phyloP scores from a whole-genome alignment of 2,329 filamentous ascomycete species.

The Ceratocystis lukuohia region DNA sequence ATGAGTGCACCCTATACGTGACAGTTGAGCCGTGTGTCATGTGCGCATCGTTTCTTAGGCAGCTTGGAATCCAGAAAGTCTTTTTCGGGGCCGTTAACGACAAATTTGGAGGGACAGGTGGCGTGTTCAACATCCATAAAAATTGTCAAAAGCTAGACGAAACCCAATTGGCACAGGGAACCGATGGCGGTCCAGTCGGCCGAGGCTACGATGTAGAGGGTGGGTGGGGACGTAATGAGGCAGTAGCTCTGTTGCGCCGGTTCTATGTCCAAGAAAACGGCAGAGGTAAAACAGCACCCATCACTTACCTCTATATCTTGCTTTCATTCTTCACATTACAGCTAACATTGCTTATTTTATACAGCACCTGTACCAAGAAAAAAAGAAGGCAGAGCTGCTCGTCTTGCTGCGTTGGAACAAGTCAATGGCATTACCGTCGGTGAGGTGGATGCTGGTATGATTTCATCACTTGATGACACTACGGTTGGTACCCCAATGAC shows the following conservation, averaged over 20 bases:
- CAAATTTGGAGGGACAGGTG: slow-evolving; percentile 90
- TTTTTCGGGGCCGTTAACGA: slow-evolving; percentile 95
- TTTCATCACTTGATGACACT: slow-evolving; percentile 15
- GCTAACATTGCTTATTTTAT: neutral
- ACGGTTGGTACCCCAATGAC: neutral
- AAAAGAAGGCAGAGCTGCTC: slow-evolving; percentile 20
- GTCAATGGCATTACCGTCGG: slow-evolving; percentile 19
- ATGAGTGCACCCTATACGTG: slow-evolving; percentile 71
- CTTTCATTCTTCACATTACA: neutral
- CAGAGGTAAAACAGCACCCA: slow-evolving; percentile 46
- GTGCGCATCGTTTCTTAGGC: slow-evolving; percentile 85
- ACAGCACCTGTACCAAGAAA: slow-evolving; percentile 20
- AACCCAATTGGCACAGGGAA: slow-evolving; percentile 21
- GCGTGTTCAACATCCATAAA: slow-evolving; percentile 71
- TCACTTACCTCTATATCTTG: neutral
- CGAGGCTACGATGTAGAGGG: slow-evolving; percentile 69
- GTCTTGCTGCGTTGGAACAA: slow-evolving; percentile 19
- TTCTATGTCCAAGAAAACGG: slow-evolving; percentile 99
- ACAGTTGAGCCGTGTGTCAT: slow-evolving; percentile 98
- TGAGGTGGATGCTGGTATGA: slow-evolving; percentile 18
- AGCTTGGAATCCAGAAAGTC: slow-evolving; percentile 75
- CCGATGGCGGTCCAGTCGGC: slow-evolving; percentile 58
- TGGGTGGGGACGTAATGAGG: slow-evolving; percentile 80
- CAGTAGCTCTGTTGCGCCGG: slow-evolving; percentile 77
- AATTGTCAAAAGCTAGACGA: slow-evolving; percentile 19